Conservation (phyloP, 805 yeast genomes). For the Komagataella pastoris region DNA sequence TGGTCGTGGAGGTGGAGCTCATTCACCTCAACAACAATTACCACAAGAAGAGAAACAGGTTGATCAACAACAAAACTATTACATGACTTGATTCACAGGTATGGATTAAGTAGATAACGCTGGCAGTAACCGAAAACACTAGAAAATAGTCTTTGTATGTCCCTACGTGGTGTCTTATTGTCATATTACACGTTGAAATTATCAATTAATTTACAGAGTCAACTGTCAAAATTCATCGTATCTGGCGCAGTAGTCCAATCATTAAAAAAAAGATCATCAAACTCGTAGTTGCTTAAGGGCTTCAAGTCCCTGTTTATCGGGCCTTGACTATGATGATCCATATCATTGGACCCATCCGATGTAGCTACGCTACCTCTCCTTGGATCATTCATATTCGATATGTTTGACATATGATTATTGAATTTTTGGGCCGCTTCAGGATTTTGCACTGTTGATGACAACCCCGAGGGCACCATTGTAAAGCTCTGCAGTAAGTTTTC, state of each 20-base stretch:
- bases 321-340: background rate
- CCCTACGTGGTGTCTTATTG: background rate
- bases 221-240: background rate
- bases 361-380: background rate
- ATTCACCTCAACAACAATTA: background rate
- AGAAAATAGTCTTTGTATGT: background rate
- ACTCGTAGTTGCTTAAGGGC: conserved; percentile 7
- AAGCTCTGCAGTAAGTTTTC: background rate
- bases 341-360: background rate
- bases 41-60: conserved; percentile 1
- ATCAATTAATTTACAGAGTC: background rate
- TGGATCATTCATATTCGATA: conserved; percentile 1
- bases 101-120: background rate
- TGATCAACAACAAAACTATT: conserved; percentile 1
- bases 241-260: conserved; percentile 12
- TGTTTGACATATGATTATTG: conserved; percentile 1
- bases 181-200: background rate
- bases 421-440: conserved; percentile 1
- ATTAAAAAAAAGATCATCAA: conserved; percentile 14
- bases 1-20: conserved; percentile 60
- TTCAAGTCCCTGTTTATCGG: background rate
- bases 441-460: conserved; percentile 2
- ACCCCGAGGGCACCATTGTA: conserved; percentile 3
- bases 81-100: background rate
- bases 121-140: background rate